Conservation (phyloP, 768 basidiomycete species). For the Lentinula raphanica region DNA sequence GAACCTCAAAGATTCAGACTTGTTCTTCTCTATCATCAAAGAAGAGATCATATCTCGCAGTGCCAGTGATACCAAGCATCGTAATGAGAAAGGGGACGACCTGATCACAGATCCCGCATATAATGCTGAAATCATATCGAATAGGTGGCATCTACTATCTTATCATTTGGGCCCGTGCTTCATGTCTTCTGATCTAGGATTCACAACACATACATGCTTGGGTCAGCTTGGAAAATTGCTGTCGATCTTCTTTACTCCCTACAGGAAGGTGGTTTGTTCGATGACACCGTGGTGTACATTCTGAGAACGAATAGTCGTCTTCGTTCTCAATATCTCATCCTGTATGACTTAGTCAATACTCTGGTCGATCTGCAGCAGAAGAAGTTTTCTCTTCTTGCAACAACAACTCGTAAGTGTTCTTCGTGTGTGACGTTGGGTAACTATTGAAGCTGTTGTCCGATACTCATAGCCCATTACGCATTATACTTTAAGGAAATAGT, state of each 20-base stretch:
- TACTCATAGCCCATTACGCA: slow-evolving; percentile 70
- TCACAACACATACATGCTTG: slow-evolving; percentile 78
- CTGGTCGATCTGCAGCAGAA: slow-evolving; percentile 59
- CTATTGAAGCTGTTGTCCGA: not conserved
- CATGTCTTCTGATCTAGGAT: slow-evolving; percentile 39
- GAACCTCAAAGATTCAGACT: slow-evolving; percentile 58
- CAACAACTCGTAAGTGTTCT: slow-evolving; percentile 54
- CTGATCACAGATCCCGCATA: slow-evolving; percentile 38
- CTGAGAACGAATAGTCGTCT: slow-evolving; percentile 47
- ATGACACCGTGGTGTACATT: slow-evolving; percentile 45
- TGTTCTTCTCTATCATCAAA: slow-evolving; percentile 54
- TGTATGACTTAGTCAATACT: slow-evolving; percentile 58
- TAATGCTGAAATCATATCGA: slow-evolving; percentile 54
- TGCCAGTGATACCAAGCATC: slow-evolving; percentile 25
- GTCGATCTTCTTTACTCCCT: slow-evolving; percentile 51
- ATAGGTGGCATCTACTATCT: slow-evolving; percentile 45
- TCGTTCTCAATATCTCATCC: slow-evolving; percentile 53
- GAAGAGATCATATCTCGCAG: slow-evolving; percentile 51
- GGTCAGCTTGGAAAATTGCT: slow-evolving; percentile 81
- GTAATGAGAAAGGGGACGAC: slow-evolving; percentile 15
- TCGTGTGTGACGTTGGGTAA: slow-evolving; percentile 4
- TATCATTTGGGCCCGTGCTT: not conserved
- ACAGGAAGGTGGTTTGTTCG: slow-evolving; percentile 47
- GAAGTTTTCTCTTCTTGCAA: slow-evolving; percentile 64
- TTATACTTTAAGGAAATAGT: slow-evolving; percentile 56